phyloP scores from a whole-genome alignment of 495 filamentous ascomycete genomes.

The Immersiella caudata region DNA sequence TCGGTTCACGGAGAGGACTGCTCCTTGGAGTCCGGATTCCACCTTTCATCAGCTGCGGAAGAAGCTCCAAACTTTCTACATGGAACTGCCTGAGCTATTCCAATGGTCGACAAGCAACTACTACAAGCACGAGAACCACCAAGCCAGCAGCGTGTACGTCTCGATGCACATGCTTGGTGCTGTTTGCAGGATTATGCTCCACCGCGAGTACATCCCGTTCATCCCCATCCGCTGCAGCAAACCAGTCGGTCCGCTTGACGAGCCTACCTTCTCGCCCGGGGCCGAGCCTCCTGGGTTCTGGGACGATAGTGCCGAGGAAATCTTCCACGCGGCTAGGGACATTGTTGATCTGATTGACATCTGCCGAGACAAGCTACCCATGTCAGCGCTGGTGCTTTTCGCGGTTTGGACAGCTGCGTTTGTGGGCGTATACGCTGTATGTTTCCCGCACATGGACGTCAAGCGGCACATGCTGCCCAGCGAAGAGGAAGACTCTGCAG shows the following conservation, averaged over 20 bases:
- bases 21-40: constrained; percentile 67
- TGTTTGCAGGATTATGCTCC: constrained; percentile 75
- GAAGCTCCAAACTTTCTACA: constrained; percentile 67
- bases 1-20: constrained; percentile 59
- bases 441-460: constrained; percentile 80
- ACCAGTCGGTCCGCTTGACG: constrained; percentile 73
- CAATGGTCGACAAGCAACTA: constrained; percentile 74
- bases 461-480: constrained; percentile 58
- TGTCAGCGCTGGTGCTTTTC: constrained; percentile 80
- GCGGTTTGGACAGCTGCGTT: constrained; percentile 82
- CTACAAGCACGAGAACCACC: constrained; percentile 77
- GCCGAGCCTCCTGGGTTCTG: constrained; percentile 63
- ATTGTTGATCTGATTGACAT: constrained; percentile 76
- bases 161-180: constrained; percentile 78
- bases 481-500: constrained; percentile 26
- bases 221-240: constrained; percentile 70
- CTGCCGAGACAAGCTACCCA: constrained; percentile 71
- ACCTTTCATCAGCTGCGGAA: constrained; percentile 62
- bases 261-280: constrained; percentile 61
- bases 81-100: constrained; percentile 67
- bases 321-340: constrained; percentile 72
- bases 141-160: constrained; percentile 72
- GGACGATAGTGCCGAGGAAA: constrained; percentile 71
- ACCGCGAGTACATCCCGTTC: constrained; percentile 82
- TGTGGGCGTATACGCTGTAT: constrained; percentile 66